Base-by-base conservation (phyloP, 169 alveolate genomes). In the Cyclospora cayetanensis region DNA sequence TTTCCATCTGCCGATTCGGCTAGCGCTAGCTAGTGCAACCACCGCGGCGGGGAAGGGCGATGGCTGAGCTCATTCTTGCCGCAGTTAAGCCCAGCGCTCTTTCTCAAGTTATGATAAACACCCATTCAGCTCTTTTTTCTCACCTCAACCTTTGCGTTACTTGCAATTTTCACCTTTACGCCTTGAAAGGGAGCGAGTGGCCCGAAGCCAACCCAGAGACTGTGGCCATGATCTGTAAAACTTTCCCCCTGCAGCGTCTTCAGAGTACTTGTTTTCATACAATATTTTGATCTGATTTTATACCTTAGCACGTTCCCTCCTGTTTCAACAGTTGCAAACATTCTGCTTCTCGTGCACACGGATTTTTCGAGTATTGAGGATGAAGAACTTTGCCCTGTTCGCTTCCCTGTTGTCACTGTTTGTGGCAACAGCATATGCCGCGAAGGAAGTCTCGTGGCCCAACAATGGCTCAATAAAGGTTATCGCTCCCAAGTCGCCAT, bases 21-120 rank as follows among this genome's bases (percentile, higher is more conserved):
- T 74, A 74, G 85, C 85, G 85, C 85, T 74, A 74, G 85, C 85
- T 41, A 41, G 3, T 5, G 50, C 39, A 15, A 55, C 41, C 85
- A 70, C 79, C n/a, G n/a, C n/a, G n/a, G 82, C 82, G 82, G 37
- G 37, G 4, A 68, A 34, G 82, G 35, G 82, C 82, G 53, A 46
- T 9, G 15, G 82, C 53, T 18, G 53, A 70, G 39, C 55, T 46
- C 60, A 46, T 46, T 46, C 25, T 22, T 46, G 11, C 60, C 60
- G 20, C 60, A 46, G 60, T 46, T 46, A 46, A 12, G 25, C 20
- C 20, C 60, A 70, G 22, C 35, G 35, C 53, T 29, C 4, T 11
- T 34, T 4, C 25, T 25, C 50, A 35, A 4, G 82, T 1, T 46
- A 20, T 52, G 20, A 70, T 2, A 27, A 11, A 35, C 50, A 22